Percentiles rank a stretch among this genome's conserved stretches.
Conservation (phyloP, 1,284 basidiomycete species). For the Sporisorium scitamineum region DNA sequence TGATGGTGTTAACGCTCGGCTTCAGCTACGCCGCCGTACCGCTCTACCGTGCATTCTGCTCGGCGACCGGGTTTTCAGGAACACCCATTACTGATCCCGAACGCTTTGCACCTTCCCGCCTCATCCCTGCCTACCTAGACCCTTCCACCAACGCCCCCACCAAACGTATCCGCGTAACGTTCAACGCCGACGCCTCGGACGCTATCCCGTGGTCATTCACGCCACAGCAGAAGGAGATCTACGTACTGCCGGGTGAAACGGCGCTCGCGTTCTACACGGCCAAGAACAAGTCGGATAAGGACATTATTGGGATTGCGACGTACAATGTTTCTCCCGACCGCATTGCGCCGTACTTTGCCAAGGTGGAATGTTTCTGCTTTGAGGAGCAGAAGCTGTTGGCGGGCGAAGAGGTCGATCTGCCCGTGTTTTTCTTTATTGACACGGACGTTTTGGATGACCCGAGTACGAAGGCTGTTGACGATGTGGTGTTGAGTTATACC, state of each 20-base stretch:
- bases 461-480: constrained; percentile 83
- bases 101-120: constrained; percentile 54
- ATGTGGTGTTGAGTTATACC: constrained; percentile 94
- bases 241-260: constrained; percentile 93
- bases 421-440: constrained; percentile 98
- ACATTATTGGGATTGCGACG: constrained; percentile 97
- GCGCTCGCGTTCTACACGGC: constrained; percentile 97
- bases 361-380: constrained; percentile 99
- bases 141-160: constrained; percentile 70
- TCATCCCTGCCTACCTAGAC: constrained; percentile 57
- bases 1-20: constrained; percentile 85
- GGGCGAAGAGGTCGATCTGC: constrained; percentile 97
- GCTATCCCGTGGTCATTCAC: constrained; percentile 92
- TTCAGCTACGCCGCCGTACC: constrained; percentile 96
- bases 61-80: constrained; percentile 95
- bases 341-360: constrained; percentile 98
- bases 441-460: constrained; percentile 94
- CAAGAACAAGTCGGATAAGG: constrained; percentile 83
- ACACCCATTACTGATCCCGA: constrained; percentile 80
- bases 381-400: constrained; percentile 97
- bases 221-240: constrained; percentile 89
- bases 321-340: constrained; percentile 95
- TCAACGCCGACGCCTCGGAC: constrained; percentile 91
- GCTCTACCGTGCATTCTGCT: constrained; percentile 96
- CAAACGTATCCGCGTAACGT: constrained; percentile 84